Percentiles rank a stretch among this genome's conserved stretches.
phyloP scores from a whole-genome alignment of 257 asterid species.

The Thymus quinquecostatus region DNA sequence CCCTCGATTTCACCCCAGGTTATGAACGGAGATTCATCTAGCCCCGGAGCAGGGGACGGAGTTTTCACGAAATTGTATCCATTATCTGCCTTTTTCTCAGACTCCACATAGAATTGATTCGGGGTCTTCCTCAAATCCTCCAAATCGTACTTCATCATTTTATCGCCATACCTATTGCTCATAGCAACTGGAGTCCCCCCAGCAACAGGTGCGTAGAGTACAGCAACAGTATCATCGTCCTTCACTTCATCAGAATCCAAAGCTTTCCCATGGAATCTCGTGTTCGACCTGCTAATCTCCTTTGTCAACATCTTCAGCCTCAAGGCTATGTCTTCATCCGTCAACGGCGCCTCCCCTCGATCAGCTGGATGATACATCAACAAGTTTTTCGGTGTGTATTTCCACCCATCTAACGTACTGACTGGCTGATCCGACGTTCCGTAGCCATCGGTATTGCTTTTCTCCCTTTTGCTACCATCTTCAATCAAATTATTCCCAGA shows the following conservation, averaged over 20 bases:
- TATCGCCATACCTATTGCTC: constrained; percentile 60
- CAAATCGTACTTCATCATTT: constrained; percentile 76
- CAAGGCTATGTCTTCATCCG: constrained; percentile 70
- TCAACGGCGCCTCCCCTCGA: constrained; percentile 75
- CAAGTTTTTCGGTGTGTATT: constrained; percentile 75
- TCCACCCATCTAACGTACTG: constrained; percentile 82
- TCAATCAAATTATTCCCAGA: constrained; percentile 51
- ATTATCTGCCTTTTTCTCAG: constrained; percentile 79
- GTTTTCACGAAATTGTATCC: constrained; percentile 90
- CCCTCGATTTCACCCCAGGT: constrained; percentile 99
- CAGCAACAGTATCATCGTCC: constrained; percentile 61
- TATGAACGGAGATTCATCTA: constrained; percentile 81
- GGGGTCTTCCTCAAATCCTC: constrained; percentile 91
- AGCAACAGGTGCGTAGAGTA: constrained; percentile 70
- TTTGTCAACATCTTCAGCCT: constrained; percentile 80
- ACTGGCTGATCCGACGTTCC: constrained; percentile 93
- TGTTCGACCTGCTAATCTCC: constrained; percentile 71
- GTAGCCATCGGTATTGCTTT: constrained; percentile 69
- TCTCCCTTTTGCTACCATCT: constrained; percentile 60
- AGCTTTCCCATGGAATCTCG: constrained; percentile 74
- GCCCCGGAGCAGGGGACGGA: constrained; percentile 97
- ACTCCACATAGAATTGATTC: constrained; percentile 64
- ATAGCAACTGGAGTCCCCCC: constrained; percentile 77
- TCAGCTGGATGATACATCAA: constrained; percentile 97
- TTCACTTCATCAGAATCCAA: constrained; percentile 42